Percentiles rank a stretch among this genome's conserved stretches.
These are phyloP conservation scores for Dictyostelium intermedium DNA, from an alignment of 78 protist genomes.

Conservation along the genomic window DNA sequence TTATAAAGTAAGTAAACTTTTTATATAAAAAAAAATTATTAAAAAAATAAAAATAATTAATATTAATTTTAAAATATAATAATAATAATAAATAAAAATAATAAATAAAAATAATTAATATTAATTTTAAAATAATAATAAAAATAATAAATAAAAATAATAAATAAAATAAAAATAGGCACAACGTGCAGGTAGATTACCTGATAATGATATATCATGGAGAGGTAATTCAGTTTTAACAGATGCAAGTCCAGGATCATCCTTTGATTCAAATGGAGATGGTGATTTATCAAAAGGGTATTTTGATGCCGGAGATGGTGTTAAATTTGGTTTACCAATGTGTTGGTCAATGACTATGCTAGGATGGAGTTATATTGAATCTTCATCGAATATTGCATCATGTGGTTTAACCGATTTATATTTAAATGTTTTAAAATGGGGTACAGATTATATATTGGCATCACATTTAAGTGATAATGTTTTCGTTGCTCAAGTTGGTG, in stretches of 20 bases:
- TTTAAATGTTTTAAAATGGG: slow-evolving; percentile 46
- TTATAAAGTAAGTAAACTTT: neutral
- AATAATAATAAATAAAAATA: too few relatives aligned
- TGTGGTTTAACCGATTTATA: neutral
- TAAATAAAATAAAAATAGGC: neutral
- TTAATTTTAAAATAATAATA: too few relatives aligned
- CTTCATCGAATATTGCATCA: neutral
- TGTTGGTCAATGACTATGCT: slow-evolving; percentile 38
- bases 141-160: too few relatives aligned
- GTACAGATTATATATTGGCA: slow-evolving; percentile 58
- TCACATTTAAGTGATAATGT: slow-evolving; percentile 17
- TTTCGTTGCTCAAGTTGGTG: slow-evolving; percentile 66
- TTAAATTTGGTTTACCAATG: slow-evolving; percentile 34
- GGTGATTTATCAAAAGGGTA: slow-evolving; percentile 67
- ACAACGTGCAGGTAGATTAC: slow-evolving; percentile 58
- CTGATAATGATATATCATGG: slow-evolving; percentile 58
- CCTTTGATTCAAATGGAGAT: slow-evolving; percentile 46
- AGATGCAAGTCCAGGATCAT: slow-evolving; percentile 25
- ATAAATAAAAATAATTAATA: too few relatives aligned
- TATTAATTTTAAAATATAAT: too few relatives aligned
- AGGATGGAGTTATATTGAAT: slow-evolving; percentile 59
- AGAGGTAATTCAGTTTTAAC: slow-evolving; percentile 22
- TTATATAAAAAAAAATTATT: too few relatives aligned
- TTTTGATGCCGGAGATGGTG: slow-evolving; percentile 32
- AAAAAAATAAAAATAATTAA: too few relatives aligned